Percentiles rank a stretch among this genome's conserved stretches.
Evolutionary conservation across 768 basidiomycete genomes (phyloP).

Genomic region (Calocera viscosa): DNA sequence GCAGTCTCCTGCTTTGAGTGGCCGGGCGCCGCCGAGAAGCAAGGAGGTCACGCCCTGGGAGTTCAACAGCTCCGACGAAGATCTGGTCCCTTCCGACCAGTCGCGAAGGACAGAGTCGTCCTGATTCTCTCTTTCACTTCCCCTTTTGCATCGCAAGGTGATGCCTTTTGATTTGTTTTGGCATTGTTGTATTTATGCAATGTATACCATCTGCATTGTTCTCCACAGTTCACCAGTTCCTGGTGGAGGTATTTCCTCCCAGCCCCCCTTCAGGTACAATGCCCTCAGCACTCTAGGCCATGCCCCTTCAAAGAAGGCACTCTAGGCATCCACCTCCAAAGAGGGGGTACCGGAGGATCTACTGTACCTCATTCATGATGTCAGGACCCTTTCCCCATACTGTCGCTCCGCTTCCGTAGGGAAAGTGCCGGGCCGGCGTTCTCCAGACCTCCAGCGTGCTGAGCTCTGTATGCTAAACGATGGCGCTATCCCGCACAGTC

Average conservation of each 20-base stretch:
- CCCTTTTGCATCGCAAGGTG: neutral
- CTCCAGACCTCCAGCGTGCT: neutral
- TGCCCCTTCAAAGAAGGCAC: no score
- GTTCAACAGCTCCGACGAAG: neutral
- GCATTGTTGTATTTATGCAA: neutral
- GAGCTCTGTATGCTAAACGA: neutral
- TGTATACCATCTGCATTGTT: neutral
- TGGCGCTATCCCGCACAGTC: neutral
- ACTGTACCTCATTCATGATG: no score
- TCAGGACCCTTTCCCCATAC: no score
- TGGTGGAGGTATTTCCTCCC: no score
- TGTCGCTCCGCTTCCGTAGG: no score
- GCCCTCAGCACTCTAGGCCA: no score
- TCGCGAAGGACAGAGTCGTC: neutral
- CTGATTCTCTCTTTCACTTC: neutral
- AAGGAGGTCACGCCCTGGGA: constrained; percentile 7
- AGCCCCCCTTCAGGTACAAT: no score
- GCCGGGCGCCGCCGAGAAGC: neutral
- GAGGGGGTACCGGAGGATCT: no score
- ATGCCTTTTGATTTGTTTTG: neutral
- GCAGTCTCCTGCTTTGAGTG: neutral
- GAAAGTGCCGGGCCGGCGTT: neutral
- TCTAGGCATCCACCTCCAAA: no score
- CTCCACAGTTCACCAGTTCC: no score
- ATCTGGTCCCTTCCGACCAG: neutral